These are phyloP conservation scores for Hippophae tibetana DNA, from an alignment of 306 rosid species.

Conservation along the genomic window DNA sequence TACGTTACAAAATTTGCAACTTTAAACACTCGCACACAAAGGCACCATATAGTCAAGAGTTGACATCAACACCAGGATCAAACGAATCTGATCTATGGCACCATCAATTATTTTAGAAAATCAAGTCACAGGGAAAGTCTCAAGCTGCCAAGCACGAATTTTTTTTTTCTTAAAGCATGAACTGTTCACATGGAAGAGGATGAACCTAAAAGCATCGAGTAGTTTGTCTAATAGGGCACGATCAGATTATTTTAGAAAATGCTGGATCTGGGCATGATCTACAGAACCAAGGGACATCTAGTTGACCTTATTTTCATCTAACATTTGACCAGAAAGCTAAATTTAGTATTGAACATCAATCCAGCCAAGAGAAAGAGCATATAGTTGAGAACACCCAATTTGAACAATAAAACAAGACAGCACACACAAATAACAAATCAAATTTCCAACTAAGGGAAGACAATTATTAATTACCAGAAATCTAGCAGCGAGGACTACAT, in stretches of 20 bases:
- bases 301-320: slow-evolving; percentile 38
- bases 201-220: slow-evolving; percentile 14
- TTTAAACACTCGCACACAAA: too few species aligned
- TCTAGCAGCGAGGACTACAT: slow-evolving; percentile 33
- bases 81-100: slow-evolving; percentile 20
- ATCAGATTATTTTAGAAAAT: too few species aligned
- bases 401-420: too few species aligned
- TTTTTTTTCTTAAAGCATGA: slow-evolving; percentile 1
- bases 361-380: too few species aligned
- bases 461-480: slow-evolving; percentile 44
- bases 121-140: slow-evolving; percentile 21
- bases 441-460: slow-evolving; percentile 24
- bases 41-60: slow-evolving; percentile 15
- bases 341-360: slow-evolving; percentile 12
- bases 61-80: slow-evolving; percentile 23
- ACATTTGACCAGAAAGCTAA: slow-evolving; percentile 31
- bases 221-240: slow-evolving; percentile 11
- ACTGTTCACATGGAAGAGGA: slow-evolving; percentile 13
- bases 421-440: slow-evolving; percentile 6
- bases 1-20: too few species aligned
- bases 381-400: too few species aligned
- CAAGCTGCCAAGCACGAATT: slow-evolving; percentile 26
- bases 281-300: slow-evolving; percentile 60
- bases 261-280: slow-evolving; percentile 46
- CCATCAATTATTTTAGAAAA: slow-evolving; percentile 29